These are phyloP conservation scores for Ganoderma meredithae DNA, from an alignment of 1,284 basidiomycete species.

Conservation along the genomic window DNA sequence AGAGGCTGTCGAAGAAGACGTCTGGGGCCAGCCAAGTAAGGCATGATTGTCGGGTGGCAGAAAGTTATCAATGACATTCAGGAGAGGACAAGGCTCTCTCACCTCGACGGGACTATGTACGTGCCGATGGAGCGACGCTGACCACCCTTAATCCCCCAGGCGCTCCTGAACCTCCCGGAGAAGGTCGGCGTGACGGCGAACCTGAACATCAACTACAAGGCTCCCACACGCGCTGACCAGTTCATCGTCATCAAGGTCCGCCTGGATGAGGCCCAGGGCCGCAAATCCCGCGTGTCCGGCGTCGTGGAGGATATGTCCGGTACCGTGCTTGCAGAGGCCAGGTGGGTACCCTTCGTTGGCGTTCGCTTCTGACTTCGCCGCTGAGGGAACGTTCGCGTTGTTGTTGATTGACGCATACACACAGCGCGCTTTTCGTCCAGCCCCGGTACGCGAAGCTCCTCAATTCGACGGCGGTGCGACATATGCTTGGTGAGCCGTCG, in stretches of 20 bases:
- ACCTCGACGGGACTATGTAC: neutral
- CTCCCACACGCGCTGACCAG: constrained; percentile 88
- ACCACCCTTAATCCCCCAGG: constrained; percentile 51
- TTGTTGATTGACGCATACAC: neutral
- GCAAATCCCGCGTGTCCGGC: constrained; percentile 80
- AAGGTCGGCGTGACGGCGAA: constrained; percentile 95
- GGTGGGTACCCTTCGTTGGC: constrained; percentile 51
- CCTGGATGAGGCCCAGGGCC: constrained; percentile 71
- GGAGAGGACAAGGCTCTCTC: neutral
- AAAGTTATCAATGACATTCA: neutral
- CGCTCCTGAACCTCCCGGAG: constrained; percentile 84
- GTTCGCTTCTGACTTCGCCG: neutral
- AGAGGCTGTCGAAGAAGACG: too few species aligned
- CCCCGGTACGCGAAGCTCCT: constrained; percentile 68
- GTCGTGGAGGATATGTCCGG: constrained; percentile 82
- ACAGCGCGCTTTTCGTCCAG: constrained; percentile 66
- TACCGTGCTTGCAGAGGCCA: constrained; percentile 81
- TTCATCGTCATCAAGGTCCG: constrained; percentile 77
- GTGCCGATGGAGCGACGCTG: too few species aligned
- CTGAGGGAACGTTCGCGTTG: neutral
- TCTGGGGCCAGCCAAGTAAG: too few species aligned
- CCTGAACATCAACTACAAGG: constrained; percentile 77
- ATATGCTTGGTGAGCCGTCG: constrained; percentile 41
- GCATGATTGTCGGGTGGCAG: too few species aligned
- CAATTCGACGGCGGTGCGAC: constrained; percentile 43